Evolutionary conservation across 108 stramenopile genomes (phyloP), one percentile per base, ranked within the genome.

Genomic region (Nitzschia putrida): DNA sequence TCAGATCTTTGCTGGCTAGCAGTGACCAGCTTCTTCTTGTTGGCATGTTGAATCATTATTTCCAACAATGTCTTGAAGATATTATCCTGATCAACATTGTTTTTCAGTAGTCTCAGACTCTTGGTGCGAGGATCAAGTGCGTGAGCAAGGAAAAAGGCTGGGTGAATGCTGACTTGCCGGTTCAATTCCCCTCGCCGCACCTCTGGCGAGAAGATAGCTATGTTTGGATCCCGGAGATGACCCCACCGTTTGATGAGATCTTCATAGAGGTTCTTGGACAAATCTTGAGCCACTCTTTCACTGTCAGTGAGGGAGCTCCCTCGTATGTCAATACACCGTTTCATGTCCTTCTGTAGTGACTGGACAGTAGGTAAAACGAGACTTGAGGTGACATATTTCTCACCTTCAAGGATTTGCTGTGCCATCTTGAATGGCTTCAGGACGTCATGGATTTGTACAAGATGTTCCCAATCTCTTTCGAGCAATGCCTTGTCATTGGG

Each of bases 91-190:
- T n/a, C n/a, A n/a, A n/a, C n/a, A n/a, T n/a, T n/a, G n/a, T n/a
- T n/a, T n/a, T n/a, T n/a, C 25, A 58, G 57, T 9, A 58, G 7
- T 18, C 7, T 7, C 22, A 58, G 29, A 7, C 25, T 29, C 16
- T 58, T 58, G 57, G 34, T 29, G 6, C 57, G 57, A 34, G 57
- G 57, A 16, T 58, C 57, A 22, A 58, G 16, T 11, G 57, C 57
- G 34, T 58, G 57, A 8, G 57, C 57, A 34, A 58, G 24, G 25
- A 22, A 58, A 8, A 58, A 7, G 24, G 34, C 16, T n/a, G n/a
- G n/a, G n/a, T n/a, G n/a, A n/a, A n/a, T n/a, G n/a, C n/a, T n/a
- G n/a, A n/a, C n/a, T n/a, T n/a, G n/a, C n/a, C n/a, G n/a, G n/a
- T n/a, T n/a, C n/a, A n/a, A n/a, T n/a, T n/a, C n/a, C n/a, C n/a